Evolutionary conservation across 148 eudicot genomes (phyloP), one percentile per base, ranked within the genome.

Genomic region (Cornus suecica): DNA sequence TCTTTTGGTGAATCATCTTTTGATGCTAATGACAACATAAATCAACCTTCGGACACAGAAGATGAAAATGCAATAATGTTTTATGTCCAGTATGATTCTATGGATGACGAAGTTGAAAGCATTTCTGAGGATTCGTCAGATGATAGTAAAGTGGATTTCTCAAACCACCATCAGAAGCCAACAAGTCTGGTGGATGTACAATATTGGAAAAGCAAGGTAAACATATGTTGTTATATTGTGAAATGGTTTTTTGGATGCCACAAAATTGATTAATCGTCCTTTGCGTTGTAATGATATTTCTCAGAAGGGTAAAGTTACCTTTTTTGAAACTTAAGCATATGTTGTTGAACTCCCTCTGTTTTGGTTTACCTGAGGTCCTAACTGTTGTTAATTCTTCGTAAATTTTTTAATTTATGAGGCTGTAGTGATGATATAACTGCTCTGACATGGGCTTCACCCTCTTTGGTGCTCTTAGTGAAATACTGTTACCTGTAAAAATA

Each of bases 71-170:
- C 45, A 66, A 64, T 29, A 56, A 25, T 34, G 52, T 73, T 64
- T 24, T n/a, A 58, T 15, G 3, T 74, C 8, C 29, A 45, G 65
- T 41, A 65, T 70, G 28, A 32, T 74, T 64, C 76, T 80, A 14
- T 80, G 15, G 54, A 66, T 69, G 77, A 65, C 68, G 84, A 82
- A n/a, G 29, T 64, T 15, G 66, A 69, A 42, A 80, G 71, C 70
- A 67, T 48, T 34, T 31, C 30, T 27, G 86, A 80, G 25, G 80
- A 80, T 73, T 74, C 77, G 29, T 80, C 88, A 74, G 90, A 87
- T 77, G 83, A 81, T 74, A 87, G 86, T 67, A 84, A 82, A 73
- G 78, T 82, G 65, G 84, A 87, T 66, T 87, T 80, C 54, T 76
- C 88, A 70, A 68, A 70, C 74, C 72, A 68, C 34, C 75, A 51